phyloP scores from a whole-genome alignment of 805 yeast genomes.

The Myxozyma mucilagina region DNA sequence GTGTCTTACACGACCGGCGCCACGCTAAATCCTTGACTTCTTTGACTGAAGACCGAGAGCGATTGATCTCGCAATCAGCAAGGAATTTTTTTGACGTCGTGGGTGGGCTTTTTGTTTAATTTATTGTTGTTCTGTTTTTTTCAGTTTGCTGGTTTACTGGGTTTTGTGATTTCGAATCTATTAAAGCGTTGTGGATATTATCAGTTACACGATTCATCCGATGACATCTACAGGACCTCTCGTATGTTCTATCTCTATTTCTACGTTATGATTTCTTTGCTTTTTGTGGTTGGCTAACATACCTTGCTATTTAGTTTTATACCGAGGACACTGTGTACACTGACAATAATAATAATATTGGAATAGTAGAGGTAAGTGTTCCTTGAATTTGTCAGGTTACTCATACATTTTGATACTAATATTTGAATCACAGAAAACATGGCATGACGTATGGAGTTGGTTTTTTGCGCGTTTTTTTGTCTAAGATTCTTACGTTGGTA shows the following conservation, averaged over 20 bases:
- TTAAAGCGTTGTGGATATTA: neutral
- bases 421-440: conserved; percentile 20
- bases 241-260: neutral
- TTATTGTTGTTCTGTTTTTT: neutral
- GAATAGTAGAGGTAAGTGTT: conserved; percentile 27
- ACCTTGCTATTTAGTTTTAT: conserved; percentile 12
- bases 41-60: too few relatives aligned
- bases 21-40: too few relatives aligned
- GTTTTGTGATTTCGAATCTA: neutral
- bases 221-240: conserved; percentile 13
- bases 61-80: too few relatives aligned
- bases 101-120: too few relatives aligned
- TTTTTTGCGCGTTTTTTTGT: neutral
- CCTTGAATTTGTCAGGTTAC: neutral
- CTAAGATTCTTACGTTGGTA: neutral
- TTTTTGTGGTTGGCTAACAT: neutral
- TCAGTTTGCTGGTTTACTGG: neutral
- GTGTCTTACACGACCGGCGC: too few relatives aligned
- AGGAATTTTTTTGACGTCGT: too few relatives aligned
- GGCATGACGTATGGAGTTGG: conserved; percentile 27
- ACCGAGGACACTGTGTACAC: conserved; percentile 29
- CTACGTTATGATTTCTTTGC: neutral
- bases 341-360: conserved; percentile 11
- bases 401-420: neutral
- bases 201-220: neutral